A percentile compares a stretch with the other conserved stretches of the same genome.
Evolutionary conservation across 75 land plant species (phyloP).

Genomic region (Isoetes taiwanensis): DNA sequence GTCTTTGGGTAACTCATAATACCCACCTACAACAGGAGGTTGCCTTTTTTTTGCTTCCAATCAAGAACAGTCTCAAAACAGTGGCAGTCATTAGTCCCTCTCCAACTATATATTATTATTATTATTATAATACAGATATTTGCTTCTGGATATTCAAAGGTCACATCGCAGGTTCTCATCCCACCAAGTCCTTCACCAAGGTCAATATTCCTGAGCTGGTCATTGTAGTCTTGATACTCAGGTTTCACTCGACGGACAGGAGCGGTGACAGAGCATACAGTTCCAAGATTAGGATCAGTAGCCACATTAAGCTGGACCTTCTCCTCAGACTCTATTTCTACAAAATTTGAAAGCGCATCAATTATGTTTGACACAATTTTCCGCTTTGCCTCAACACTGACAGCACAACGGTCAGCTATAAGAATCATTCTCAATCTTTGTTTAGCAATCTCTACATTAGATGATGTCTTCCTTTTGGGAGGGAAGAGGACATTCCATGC

Average conservation of each 20-base stretch:
- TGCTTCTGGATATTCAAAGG: conserved; percentile 1
- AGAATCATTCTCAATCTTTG: conserved; percentile 91
- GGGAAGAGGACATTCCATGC: conserved; percentile 91
- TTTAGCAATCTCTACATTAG: conserved; percentile 82
- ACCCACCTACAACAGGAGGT: no score
- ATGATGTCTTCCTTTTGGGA: conserved; percentile 18
- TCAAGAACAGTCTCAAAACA: no score
- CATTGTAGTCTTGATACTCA: conserved; percentile 46
- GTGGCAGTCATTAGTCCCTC: no score
- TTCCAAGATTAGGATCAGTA: conserved; percentile 74
- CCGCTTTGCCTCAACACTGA: conserved; percentile 80
- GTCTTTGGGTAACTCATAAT: no score
- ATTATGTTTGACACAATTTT: conserved; percentile 70
- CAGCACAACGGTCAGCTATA: conserved; percentile 84
- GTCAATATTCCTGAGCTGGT: conserved; percentile 11
- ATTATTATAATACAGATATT: no score
- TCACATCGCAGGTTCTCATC: conserved; percentile 36
- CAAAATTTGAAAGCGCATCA: conserved; percentile 74
- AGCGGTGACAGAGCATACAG: conserved; percentile 85
- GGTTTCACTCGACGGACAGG: conserved; percentile 85
- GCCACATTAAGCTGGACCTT: conserved; percentile 84
- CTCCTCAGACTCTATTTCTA: conserved; percentile 88
- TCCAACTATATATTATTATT: no score
- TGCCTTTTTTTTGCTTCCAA: no score
- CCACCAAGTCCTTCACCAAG: conserved; percentile 21